Base-by-base conservation (phyloP, 768 basidiomycete genomes). In the Tylopilus plumbeoviolaceoides region DNA sequence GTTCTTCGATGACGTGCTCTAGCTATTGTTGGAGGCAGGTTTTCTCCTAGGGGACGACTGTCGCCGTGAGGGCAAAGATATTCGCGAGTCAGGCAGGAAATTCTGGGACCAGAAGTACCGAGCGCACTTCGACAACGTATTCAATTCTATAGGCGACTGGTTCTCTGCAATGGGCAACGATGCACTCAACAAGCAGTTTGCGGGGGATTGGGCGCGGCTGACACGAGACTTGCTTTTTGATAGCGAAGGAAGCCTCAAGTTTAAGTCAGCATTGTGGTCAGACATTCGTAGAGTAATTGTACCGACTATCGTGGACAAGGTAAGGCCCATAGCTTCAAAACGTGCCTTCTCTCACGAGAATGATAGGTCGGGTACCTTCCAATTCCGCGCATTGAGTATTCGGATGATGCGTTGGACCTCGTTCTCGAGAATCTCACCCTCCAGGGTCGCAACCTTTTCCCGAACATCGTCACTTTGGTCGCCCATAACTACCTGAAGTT, bases 331-430 rank as follows among this genome's bases (percentile, higher is more conserved):
- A 77, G 33, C 55, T 28, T 39, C 1, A 2, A 21, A 48, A 10
- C 49, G 9, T 23, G 14, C 14, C 42, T 31, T 35, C 14, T 12
- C 44, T 56, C 15, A 52, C 40, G 28, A 4, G 28, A 23, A 21
- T 33, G 23, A 3, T 25, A 89, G 82, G 75, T 87, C 46, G 87
- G 86, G 20, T 87, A 91, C 61, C 65, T 95, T 50, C 93, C 93
- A 7, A 95, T 98, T 58, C 95, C 95, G 0, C 86, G 93, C 33
- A 83, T 94, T 65, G 95, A 97, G 70, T 98, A 97, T 73, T 87
- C 88, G 33, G 92, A 95, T 70, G 86, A 91, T 47, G 65, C 77
- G 7, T 72, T 95, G 55, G 95, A 97, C 61, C 79, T 97, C 41
- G 90, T 95, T 53, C 83, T 98, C 57, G 95, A 98, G 77, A 98